Percentiles rank a stretch among this genome's conserved stretches.
These are phyloP conservation scores for Salix viminalis DNA, from an alignment of 345 rosid genomes.

Conservation along the genomic window DNA sequence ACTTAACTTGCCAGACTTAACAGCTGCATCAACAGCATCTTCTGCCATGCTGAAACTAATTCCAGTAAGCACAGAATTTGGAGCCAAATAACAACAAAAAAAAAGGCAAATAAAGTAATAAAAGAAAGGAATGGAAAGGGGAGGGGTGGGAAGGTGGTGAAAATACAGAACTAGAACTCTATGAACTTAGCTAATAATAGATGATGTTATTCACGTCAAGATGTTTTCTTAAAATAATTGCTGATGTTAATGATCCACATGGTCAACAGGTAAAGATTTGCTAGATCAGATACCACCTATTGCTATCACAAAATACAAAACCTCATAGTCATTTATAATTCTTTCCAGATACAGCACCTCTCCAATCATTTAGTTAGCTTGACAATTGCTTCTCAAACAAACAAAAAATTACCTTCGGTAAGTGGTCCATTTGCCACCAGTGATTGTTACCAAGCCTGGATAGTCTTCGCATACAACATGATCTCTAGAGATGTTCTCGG, in stretches of 20 bases:
- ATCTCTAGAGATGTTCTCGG: constrained; percentile 96
- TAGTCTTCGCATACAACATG: constrained; percentile 82
- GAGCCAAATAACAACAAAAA: not conserved
- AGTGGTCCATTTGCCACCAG: constrained; percentile 99
- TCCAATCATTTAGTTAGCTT: not conserved
- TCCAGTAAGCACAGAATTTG: constrained; percentile 22
- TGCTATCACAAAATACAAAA: not conserved
- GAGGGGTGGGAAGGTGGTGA: not conserved
- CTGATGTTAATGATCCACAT: too few species aligned
- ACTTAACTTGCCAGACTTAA: constrained; percentile 72
- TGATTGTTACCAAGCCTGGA: constrained; percentile 94
- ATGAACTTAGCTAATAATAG: not conserved
- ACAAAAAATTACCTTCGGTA: constrained; percentile 65
- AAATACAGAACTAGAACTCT: not conserved
- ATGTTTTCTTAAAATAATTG: too few species aligned
- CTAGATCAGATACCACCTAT: not conserved
- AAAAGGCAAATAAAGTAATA: not conserved
- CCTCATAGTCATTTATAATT: not conserved
- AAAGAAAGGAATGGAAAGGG: not conserved
- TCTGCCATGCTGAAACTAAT: constrained; percentile 89
- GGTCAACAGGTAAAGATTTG: not conserved
- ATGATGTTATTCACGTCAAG: too few species aligned
- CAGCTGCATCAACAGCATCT: constrained; percentile 90
- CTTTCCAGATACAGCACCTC: not conserved
- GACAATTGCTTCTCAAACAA: constrained; percentile 1